Percentiles rank a stretch among this genome's conserved stretches.
Conservation (phyloP, 495 filamentous ascomycete species). For the Hypoxylon subgilvum region DNA sequence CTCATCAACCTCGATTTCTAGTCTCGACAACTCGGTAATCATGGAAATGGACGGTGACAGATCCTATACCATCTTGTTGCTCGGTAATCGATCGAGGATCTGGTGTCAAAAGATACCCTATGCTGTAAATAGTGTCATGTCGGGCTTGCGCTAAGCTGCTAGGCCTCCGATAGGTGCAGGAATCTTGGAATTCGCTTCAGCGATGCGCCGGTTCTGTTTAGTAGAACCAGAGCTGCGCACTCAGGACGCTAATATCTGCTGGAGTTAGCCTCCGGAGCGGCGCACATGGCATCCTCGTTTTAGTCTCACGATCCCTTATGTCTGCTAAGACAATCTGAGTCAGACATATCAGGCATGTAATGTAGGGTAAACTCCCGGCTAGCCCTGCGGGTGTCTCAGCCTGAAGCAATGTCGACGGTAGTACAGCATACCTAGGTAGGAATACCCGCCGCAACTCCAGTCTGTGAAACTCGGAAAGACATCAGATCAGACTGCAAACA, state of each 20-base stretch:
- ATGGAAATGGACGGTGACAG: conserved; percentile 12
- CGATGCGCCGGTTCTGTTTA: conserved; percentile 15
- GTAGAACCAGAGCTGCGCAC: conserved; percentile 8
- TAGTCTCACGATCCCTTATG: conserved; percentile 20
- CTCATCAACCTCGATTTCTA: conserved; percentile 26
- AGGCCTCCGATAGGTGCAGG: conserved; percentile 20
- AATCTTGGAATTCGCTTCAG: background rate
- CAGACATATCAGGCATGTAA: too few species aligned
- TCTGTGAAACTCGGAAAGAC: background rate
- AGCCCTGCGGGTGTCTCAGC: conserved; percentile 26
- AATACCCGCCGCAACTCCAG: background rate
- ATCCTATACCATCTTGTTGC: conserved; percentile 8
- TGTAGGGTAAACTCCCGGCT: too few species aligned
- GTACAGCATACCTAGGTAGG: too few species aligned
- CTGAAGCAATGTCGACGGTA: conserved; percentile 11
- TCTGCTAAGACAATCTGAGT: conserved; percentile 24
- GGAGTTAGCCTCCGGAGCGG: conserved; percentile 5
- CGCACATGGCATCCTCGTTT: conserved; percentile 37
- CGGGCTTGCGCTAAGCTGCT: background rate
- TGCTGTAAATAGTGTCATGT: conserved; percentile 15
- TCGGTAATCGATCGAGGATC: conserved; percentile 6
- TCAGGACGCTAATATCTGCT: conserved; percentile 12
- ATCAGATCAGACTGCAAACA: conserved; percentile 6
- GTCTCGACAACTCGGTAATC: conserved; percentile 18
- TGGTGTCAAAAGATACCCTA: conserved; percentile 16